Conservation (phyloP, 768 basidiomycete genomes). For the Psilocybe azurescens region DNA sequence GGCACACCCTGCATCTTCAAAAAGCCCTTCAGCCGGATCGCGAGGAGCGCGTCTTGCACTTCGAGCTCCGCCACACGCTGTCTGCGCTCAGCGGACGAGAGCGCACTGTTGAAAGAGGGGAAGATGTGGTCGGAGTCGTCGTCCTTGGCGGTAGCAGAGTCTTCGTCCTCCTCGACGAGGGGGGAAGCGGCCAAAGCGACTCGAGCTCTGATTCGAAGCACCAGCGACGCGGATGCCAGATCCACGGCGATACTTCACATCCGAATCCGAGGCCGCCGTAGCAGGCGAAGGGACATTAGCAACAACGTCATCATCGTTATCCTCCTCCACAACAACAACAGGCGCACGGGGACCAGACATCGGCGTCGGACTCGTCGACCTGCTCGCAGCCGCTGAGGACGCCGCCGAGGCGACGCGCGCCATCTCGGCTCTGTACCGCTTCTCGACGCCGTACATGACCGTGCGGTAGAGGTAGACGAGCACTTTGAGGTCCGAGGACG, state of each 20-base stretch:
- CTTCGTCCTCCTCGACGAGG: constrained; percentile 27
- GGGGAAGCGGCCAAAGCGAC: constrained; percentile 19
- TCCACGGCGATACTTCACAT: neutral
- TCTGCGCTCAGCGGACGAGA: neutral
- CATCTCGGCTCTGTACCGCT: constrained; percentile 17
- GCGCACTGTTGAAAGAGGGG: neutral
- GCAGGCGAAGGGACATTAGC: neutral
- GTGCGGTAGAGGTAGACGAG: constrained; percentile 29
- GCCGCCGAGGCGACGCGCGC: neutral
- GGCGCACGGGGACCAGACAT: too few species aligned
- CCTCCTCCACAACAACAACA: too few species aligned
- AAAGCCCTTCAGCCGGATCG: constrained; percentile 25
- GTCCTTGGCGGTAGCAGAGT: neutral
- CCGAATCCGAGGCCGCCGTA: neutral
- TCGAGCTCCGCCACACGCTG: constrained; percentile 22
- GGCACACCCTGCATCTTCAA: constrained; percentile 26
- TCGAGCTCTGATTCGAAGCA: neutral
- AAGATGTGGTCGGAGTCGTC: neutral
- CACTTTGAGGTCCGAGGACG: constrained; percentile 26
- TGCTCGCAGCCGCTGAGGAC: neutral
- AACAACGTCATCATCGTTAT: neutral
- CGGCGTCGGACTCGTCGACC: neutral
- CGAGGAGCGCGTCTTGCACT: constrained; percentile 30
- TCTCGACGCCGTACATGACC: constrained; percentile 27
- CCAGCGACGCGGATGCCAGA: too few species aligned